These are phyloP conservation scores for Yamadazyma oceani DNA, from an alignment of 1,139 yeast species.

Conservation along the genomic window DNA sequence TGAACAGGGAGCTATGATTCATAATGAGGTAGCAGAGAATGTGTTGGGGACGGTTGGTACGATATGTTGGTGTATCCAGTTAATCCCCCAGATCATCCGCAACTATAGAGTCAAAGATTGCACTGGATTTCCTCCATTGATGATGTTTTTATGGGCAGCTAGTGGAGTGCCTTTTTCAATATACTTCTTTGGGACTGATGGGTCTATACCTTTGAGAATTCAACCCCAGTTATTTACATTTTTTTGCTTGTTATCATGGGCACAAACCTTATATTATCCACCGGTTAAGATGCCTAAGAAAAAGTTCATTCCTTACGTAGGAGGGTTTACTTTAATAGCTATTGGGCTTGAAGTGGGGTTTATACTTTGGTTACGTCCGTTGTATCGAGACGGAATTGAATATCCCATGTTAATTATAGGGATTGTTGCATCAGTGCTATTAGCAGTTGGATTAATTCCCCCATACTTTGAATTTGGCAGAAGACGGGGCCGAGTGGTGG, in stretches of 20 bases:
- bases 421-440: slow-evolving; percentile 68
- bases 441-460: slow-evolving; percentile 80
- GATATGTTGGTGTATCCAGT: slow-evolving; percentile 85
- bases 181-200: slow-evolving; percentile 70
- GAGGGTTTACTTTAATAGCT: slow-evolving; percentile 40
- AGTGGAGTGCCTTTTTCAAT: slow-evolving; percentile 84
- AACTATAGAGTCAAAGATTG: slow-evolving; percentile 77
- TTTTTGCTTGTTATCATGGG: slow-evolving; percentile 68
- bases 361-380: slow-evolving; percentile 66
- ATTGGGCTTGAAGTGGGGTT: slow-evolving; percentile 70
- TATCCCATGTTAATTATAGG: slow-evolving; percentile 88
- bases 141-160: slow-evolving; percentile 83
- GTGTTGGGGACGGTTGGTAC: slow-evolving; percentile 90
- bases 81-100: slow-evolving; percentile 77
- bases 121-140: slow-evolving; percentile 78
- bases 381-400: slow-evolving; percentile 55
- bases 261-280: slow-evolving; percentile 79
- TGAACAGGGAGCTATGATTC: slow-evolving; percentile 15
- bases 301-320: slow-evolving; percentile 39
- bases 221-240: slow-evolving; percentile 85
- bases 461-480: slow-evolving; percentile 85
- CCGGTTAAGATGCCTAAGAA: slow-evolving; percentile 48
- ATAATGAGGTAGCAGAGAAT: slow-evolving; percentile 55
- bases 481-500: slow-evolving; percentile 80
- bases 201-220: slow-evolving; percentile 73